A percentile compares a stretch with the other conserved stretches of the same genome.
phyloP scores from a whole-genome alignment of 2,329 filamentous ascomycete genomes.

The Madurella mycetomatis region DNA sequence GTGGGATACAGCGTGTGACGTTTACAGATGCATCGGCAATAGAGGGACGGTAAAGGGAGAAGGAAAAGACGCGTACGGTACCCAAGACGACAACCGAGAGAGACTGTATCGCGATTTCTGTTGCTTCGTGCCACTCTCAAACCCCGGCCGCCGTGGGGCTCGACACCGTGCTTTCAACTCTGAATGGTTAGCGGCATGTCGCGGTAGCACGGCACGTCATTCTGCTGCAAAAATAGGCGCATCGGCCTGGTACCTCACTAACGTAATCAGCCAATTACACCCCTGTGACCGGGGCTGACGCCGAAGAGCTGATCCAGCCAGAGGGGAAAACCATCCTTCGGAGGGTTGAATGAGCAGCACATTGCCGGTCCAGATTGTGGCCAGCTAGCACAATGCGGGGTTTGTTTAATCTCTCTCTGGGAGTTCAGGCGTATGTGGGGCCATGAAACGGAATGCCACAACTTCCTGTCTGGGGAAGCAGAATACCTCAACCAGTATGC shows the following conservation, averaged over 20 bases:
- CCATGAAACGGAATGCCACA: too few species aligned
- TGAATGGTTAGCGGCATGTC: conserved; percentile 22
- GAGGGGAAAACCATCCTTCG: neutral
- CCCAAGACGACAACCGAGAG: conserved; percentile 15
- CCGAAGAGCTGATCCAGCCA: too few species aligned
- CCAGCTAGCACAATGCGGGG: too few species aligned
- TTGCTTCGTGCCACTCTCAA: conserved; percentile 16
- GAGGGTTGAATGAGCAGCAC: too few species aligned
- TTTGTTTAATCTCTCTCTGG: too few species aligned
- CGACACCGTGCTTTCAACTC: conserved; percentile 8
- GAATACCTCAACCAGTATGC: too few species aligned
- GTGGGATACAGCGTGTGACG: conserved; percentile 2
- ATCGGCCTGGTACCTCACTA: conserved; percentile 11
- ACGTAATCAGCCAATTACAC: neutral
- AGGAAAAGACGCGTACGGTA: conserved; percentile 26
- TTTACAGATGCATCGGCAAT: conserved; percentile 12
- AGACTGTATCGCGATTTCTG: conserved; percentile 20
- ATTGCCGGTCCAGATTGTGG: too few species aligned
- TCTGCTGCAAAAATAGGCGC: neutral
- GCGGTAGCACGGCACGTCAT: conserved; percentile 20
- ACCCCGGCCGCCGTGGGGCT: conserved; percentile 15
- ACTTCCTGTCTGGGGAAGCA: too few species aligned
- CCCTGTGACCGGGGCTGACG: neutral
- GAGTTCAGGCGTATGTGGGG: too few species aligned
- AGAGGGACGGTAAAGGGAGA: conserved; percentile 14